These are phyloP conservation scores for Claviceps purpurea DNA, from an alignment of 2,329 filamentous ascomycete species.

Conservation along the genomic window DNA sequence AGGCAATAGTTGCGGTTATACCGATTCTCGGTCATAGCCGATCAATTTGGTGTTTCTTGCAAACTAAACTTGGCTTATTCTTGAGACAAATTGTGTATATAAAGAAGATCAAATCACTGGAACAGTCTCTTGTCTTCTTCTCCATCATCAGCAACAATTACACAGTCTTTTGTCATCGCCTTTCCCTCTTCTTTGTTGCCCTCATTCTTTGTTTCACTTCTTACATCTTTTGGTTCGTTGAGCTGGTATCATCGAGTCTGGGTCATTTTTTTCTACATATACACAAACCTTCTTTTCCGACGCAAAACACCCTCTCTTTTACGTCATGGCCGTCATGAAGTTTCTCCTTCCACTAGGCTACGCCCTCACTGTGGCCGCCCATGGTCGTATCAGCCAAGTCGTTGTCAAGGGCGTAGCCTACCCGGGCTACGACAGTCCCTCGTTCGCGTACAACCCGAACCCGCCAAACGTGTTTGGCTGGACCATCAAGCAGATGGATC, in stretches of 20 bases:
- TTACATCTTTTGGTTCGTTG: neutral
- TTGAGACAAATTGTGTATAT: neutral
- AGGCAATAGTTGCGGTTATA: neutral
- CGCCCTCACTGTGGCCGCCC: slow-evolving; percentile 12
- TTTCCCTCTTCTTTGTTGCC: neutral
- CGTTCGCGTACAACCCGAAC: slow-evolving; percentile 21
- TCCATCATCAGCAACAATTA: neutral
- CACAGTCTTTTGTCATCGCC: neutral
- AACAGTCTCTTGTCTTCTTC: neutral
- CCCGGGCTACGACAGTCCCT: slow-evolving; percentile 25
- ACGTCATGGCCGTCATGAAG: neutral
- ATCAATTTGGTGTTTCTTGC: neutral
- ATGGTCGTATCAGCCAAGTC: slow-evolving; percentile 29
- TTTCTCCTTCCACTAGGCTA: slow-evolving; percentile 7
- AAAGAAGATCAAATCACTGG: neutral
- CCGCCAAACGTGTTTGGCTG: slow-evolving; percentile 26
- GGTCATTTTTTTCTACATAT: neutral
- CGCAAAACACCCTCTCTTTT: neutral
- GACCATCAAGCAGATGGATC: slow-evolving; percentile 27
- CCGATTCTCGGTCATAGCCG: neutral
- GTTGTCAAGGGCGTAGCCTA: slow-evolving; percentile 30
- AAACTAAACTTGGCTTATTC: too few relatives aligned
- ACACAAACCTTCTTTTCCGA: neutral
- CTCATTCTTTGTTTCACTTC: neutral
- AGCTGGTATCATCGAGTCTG: neutral